Evolutionary conservation across 257 asterid species (phyloP).

Genomic region (Anisodus acutangulus): DNA sequence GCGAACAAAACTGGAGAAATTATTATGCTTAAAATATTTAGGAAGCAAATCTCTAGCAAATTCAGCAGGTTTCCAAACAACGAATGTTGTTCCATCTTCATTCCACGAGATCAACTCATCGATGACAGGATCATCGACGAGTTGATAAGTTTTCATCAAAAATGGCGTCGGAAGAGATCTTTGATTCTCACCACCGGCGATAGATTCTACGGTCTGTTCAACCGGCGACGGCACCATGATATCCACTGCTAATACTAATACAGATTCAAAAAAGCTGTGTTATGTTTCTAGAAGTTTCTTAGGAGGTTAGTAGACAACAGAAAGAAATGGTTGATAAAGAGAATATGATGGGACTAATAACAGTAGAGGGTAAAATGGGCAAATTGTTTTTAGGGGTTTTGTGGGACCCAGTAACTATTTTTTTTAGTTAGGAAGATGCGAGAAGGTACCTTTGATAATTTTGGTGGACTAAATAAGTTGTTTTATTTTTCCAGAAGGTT

Average conservation of each 20-base stretch:
- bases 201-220: conserved; percentile 49
- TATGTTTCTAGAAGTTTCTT: conserved; percentile 44
- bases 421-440: conserved; percentile 31
- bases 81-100: conserved; percentile 77
- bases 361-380: not conserved
- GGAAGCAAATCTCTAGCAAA: conserved; percentile 87
- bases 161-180: conserved; percentile 82
- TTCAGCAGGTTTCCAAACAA: conserved; percentile 91
- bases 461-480: not conserved
- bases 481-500: not conserved
- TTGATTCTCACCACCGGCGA: conserved; percentile 56
- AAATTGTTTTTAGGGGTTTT: not conserved
- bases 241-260: not conserved
- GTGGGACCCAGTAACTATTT: conserved; percentile 27
- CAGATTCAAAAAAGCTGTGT: conserved; percentile 31
- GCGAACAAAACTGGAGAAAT: conserved; percentile 91
- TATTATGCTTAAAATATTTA: conserved; percentile 83
- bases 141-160: conserved; percentile 74
- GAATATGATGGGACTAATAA: not conserved
- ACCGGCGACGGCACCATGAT: conserved; percentile 36
- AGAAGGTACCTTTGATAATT: conserved; percentile 30
- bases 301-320: not conserved
- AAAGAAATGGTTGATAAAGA: not conserved
- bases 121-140: conserved; percentile 69
- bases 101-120: conserved; percentile 90